Evolutionary conservation across 805 yeast species (phyloP).

Genomic region (Candida methanosorbosa): DNA sequence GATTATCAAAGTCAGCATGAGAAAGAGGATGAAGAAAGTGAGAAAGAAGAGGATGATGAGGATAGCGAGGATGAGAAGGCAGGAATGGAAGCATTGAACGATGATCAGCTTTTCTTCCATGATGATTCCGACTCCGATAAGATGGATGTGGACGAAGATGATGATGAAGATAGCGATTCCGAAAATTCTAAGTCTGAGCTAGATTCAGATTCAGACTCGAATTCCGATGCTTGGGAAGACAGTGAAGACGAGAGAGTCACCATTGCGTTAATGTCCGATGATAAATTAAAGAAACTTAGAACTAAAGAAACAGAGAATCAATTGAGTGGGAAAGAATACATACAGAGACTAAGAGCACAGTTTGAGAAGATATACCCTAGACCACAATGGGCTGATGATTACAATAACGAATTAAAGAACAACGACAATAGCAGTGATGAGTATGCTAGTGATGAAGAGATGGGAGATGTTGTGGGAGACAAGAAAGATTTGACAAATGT

Average conservation of each 20-base stretch:
- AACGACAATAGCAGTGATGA: conserved; percentile 10
- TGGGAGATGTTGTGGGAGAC: conserved; percentile 1
- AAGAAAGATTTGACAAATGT: conserved; percentile 2
- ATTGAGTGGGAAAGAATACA: conserved; percentile 24
- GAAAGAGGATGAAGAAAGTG: conserved; percentile 33
- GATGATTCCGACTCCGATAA: conserved; percentile 35
- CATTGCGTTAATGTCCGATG: conserved; percentile 50
- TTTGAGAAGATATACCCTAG: conserved; percentile 64
- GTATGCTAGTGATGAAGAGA: conserved; percentile 9
- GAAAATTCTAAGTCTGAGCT: conserved; percentile 19
- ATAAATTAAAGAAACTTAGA: conserved; percentile 66
- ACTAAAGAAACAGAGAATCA: conserved; percentile 31
- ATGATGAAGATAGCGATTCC: conserved; percentile 24
- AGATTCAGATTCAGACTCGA: conserved; percentile 19
- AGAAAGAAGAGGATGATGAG: conserved; percentile 18
- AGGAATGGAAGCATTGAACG: conserved; percentile 26
- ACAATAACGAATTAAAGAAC: conserved; percentile 46
- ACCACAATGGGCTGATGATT: conserved; percentile 72
- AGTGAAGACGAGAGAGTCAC: conserved; percentile 77
- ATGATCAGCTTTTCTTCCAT: conserved; percentile 45
- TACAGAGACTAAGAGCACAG: conserved; percentile 44
- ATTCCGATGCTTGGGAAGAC: conserved; percentile 67
- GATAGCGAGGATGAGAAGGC: conserved; percentile 25
- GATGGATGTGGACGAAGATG: conserved; percentile 19
- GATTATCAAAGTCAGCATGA: conserved; percentile 26